phyloP scores from a whole-genome alignment of 371 early-diverging fungal genomes.

The Haplosporangium sp. region DNA sequence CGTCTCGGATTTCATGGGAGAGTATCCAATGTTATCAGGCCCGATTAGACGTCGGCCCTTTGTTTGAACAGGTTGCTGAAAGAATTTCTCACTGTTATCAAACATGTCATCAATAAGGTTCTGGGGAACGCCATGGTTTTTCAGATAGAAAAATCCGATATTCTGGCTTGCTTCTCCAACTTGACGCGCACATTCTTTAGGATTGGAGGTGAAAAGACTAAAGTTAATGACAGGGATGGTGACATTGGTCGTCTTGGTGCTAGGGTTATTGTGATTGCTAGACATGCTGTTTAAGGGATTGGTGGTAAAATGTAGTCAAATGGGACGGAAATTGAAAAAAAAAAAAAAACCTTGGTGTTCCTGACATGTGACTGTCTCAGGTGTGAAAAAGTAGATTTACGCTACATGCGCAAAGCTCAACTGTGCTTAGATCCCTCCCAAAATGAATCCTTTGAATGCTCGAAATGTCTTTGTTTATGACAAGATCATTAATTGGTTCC shows the following conservation, averaged over 20 bases:
- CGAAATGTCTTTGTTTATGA: slow-evolving; percentile 65
- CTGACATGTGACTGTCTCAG: background rate
- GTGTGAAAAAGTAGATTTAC: background rate
- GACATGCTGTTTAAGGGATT: background rate
- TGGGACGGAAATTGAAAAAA: background rate
- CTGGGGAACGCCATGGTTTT: slow-evolving; percentile 66
- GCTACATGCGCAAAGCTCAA: background rate
- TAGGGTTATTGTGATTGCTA: background rate
- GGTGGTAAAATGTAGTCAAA: background rate
- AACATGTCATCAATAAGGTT: slow-evolving; percentile 66
- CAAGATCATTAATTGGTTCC: slow-evolving; percentile 93
- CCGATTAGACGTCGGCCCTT: slow-evolving; percentile 29
- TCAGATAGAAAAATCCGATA: slow-evolving; percentile 75
- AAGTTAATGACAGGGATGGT: slow-evolving; percentile 68
- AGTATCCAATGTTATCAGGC: slow-evolving; percentile 27
- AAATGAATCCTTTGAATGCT: slow-evolving; percentile 42
- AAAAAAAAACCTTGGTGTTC: too few species aligned
- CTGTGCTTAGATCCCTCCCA: background rate
- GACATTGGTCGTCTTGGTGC: background rate
- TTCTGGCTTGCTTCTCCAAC: slow-evolving; percentile 65
- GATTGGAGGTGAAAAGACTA: slow-evolving; percentile 56
- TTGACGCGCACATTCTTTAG: slow-evolving; percentile 55
- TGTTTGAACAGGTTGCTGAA: slow-evolving; percentile 22
- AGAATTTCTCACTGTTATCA: slow-evolving; percentile 54
- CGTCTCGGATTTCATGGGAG: slow-evolving; percentile 60